These are phyloP conservation scores for Vararia minispora DNA, from an alignment of 768 basidiomycete species.

Conservation along the genomic window DNA sequence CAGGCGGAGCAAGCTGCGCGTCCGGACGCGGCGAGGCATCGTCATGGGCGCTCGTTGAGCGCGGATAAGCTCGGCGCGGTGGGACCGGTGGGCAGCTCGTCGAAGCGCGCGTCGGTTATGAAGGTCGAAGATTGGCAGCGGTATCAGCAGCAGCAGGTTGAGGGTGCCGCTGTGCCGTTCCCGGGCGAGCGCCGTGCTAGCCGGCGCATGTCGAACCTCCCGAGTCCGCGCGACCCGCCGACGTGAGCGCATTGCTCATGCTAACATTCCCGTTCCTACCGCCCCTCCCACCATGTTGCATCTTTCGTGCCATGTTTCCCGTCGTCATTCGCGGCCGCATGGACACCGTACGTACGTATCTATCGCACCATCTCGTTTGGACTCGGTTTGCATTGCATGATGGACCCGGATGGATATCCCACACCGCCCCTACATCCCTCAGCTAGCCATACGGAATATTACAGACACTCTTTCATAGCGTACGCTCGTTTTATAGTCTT, in stretches of 20 bases:
- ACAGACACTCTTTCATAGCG: too few species aligned
- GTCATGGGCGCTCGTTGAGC: conserved; percentile 48
- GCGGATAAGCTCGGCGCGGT: conserved; percentile 45
- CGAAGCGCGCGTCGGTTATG: conserved; percentile 59
- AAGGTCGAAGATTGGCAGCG: conserved; percentile 84
- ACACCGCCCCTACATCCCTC: too few species aligned
- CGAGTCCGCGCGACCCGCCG: conserved; percentile 33
- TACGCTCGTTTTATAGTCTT: too few species aligned
- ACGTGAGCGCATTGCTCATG: conserved; percentile 18
- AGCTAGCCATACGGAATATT: too few species aligned
- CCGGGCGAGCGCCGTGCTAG: conserved; percentile 27
- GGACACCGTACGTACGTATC: neutral
- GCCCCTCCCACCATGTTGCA: conserved; percentile 14
- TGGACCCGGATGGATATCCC: too few species aligned
- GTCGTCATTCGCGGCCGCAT: neutral
- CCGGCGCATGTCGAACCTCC: conserved; percentile 21
- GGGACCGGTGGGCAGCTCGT: conserved; percentile 26
- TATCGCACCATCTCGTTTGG: too few species aligned
- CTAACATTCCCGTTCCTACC: too few species aligned
- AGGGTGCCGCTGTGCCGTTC: conserved; percentile 42
- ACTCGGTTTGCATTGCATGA: too few species aligned
- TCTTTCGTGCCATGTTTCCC: neutral
- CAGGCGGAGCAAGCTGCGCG: conserved; percentile 58
- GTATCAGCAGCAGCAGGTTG: conserved; percentile 42
- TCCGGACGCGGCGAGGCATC: conserved; percentile 38